Evolutionary conservation across 352 stramenopile genomes (phyloP).

Genomic region (Globisporangium irregulare): DNA sequence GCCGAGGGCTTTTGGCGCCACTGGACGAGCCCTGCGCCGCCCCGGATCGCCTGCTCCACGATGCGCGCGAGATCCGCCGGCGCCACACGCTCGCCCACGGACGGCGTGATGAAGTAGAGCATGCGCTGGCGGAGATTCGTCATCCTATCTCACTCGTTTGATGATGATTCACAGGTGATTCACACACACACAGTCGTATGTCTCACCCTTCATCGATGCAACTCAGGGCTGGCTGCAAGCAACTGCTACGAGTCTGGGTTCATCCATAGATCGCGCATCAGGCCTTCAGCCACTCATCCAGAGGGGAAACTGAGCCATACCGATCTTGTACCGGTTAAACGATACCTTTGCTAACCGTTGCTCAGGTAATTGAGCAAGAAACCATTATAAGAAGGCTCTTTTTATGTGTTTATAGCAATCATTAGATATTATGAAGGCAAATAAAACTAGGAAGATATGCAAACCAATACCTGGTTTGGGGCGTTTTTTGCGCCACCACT

Average conservation of each 20-base stretch:
- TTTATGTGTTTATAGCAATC: no score
- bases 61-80: constrained; percentile 27
- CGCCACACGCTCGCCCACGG: constrained; percentile 24
- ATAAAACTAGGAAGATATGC: not conserved
- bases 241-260: not conserved
- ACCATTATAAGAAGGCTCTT: no score
- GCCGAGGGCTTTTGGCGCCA: constrained; percentile 49
- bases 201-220: not conserved
- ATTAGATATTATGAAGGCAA: no score
- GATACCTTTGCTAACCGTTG: not conserved
- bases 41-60: constrained; percentile 41
- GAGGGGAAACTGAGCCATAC: not conserved
- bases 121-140: constrained; percentile 10
- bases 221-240: not conserved
- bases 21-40: constrained; percentile 48
- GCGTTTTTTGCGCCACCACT: constrained; percentile 6
- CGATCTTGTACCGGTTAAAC: not conserved
- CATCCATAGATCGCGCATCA: not conserved
- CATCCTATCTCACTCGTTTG: not conserved
- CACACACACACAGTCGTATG: not conserved
- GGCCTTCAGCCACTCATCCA: not conserved
- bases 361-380: no score
- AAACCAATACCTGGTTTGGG: not conserved
- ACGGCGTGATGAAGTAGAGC: constrained; percentile 71
- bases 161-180: not conserved